These are phyloP conservation scores for Ustilago trichophora DNA, from an alignment of 1,284 basidiomycete species.

Conservation along the genomic window DNA sequence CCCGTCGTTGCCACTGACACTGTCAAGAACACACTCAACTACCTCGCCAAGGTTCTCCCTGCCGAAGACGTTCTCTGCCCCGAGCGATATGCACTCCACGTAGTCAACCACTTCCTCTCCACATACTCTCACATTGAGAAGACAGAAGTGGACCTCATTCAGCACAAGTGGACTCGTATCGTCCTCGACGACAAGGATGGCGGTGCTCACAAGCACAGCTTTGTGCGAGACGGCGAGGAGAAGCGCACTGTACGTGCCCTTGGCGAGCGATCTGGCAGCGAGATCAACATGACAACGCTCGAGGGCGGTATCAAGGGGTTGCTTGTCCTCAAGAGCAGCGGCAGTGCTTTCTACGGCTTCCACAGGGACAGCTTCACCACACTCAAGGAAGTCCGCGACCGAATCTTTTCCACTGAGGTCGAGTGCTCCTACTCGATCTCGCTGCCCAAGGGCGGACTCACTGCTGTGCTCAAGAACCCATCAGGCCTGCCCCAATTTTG, in stretches of 20 bases:
- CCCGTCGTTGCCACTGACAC: constrained; percentile 62
- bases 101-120: constrained; percentile 83
- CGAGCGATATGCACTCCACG: constrained; percentile 85
- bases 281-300: constrained; percentile 46
- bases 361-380: constrained; percentile 88
- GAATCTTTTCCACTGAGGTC: constrained; percentile 63
- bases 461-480: constrained; percentile 61
- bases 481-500: constrained; percentile 60
- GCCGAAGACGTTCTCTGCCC: constrained; percentile 68
- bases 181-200: constrained; percentile 68
- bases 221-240: constrained; percentile 88
- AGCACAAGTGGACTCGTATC: constrained; percentile 87
- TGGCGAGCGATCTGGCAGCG: constrained; percentile 70
- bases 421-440: constrained; percentile 54
- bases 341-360: constrained; percentile 85
- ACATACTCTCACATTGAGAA: constrained; percentile 80
- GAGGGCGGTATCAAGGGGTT: constrained; percentile 52
- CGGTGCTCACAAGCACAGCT: constrained; percentile 78
- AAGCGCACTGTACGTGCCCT: constrained; percentile 77
- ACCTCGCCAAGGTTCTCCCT: constrained; percentile 48
- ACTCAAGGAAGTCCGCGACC: constrained; percentile 68
- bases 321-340: constrained; percentile 84
- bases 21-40: constrained; percentile 92
- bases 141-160: constrained; percentile 79
- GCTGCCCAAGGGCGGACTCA: constrained; percentile 32